Base-by-base conservation (phyloP, 2,329 filamentous ascomycete species). In the Aspergillus aculeatinus region DNA sequence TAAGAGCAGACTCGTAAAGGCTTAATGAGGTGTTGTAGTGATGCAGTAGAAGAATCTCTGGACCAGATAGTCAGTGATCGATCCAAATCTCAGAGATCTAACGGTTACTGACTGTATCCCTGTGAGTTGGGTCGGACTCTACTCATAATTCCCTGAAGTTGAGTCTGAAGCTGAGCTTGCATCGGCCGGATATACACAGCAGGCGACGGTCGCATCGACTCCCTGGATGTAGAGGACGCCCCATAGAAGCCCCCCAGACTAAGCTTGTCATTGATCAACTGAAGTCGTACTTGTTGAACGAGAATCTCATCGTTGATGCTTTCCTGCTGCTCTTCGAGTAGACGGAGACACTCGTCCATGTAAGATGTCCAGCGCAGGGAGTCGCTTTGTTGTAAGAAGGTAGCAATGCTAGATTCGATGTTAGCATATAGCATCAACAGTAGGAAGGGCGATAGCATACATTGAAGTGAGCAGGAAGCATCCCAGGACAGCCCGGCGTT, bases 281-380 rank as follows among this genome's bases (percentile, higher is more conserved):
- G 68, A 10, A 69, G 56, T 33, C 62, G 63, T 14, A 70, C 60
- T 29, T 67, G 64, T 10, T 64, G 58, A 4, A 65, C 76, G 1
- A 88, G 76, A 1, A 83, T 66, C 21, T 76, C 74, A 65, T 89
- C 86, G 3, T 78, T 77, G 0, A 77, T 72, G 23, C 76, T 76
- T 55, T 86, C 82, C 4, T 75, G 76, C 1, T 77, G 71, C 27
- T 77, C 73, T 5, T 77, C 74, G 0, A 89, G 70, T 0, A 76
- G 63, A 7, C 77, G 70, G 0, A 88, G 73, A 35, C 80, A 83
- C 19, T 87, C 83, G 21, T 86, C 84, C 75, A 88, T 81, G 51
- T 85, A 80, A 0, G 80, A 65, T 0, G 81, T 86, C 86, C 85
- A 89, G 1, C 75, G 77, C 51, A 88, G 74, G 0, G 78, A 64